phyloP scores from a whole-genome alignment of 2,329 filamentous ascomycete species.

The Chaetomium strumarium region DNA sequence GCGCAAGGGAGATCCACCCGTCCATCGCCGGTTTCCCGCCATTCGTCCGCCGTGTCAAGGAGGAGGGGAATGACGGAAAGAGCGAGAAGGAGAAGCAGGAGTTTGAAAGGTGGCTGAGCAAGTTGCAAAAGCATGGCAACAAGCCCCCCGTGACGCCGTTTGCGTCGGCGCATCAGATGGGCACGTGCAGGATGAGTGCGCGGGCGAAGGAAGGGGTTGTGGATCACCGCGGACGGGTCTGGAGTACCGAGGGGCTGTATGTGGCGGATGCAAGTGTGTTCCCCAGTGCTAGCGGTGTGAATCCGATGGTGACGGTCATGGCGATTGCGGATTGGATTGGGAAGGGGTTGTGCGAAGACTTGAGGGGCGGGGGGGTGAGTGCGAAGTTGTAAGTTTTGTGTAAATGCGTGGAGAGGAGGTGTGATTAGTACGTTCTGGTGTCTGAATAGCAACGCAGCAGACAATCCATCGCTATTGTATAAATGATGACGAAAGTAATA shows the following conservation, averaged over 20 bases:
- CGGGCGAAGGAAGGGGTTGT: slow-evolving; percentile 49
- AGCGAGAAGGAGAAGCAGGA: slow-evolving; percentile 21
- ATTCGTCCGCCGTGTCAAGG: slow-evolving; percentile 42
- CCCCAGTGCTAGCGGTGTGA: slow-evolving; percentile 70
- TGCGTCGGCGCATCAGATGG: slow-evolving; percentile 76
- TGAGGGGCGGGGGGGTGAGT: slow-evolving; percentile 27
- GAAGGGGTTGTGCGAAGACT: slow-evolving; percentile 46
- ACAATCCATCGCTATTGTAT: no score
- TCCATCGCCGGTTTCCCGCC: slow-evolving; percentile 55
- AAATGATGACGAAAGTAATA: no score
- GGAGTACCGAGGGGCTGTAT: slow-evolving; percentile 60
- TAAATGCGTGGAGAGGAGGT: background rate
- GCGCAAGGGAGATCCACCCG: slow-evolving; percentile 73
- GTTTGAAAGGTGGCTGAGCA: slow-evolving; percentile 57
- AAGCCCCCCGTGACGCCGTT: slow-evolving; percentile 49
- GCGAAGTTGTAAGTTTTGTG: slow-evolving; percentile 16
- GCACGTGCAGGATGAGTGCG: slow-evolving; percentile 65
- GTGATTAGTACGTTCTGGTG: background rate
- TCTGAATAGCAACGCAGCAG: no score
- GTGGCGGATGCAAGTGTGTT: slow-evolving; percentile 72
- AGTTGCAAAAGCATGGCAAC: slow-evolving; percentile 44
- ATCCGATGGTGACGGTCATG: slow-evolving; percentile 78
- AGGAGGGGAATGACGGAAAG: slow-evolving; percentile 10
- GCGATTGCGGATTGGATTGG: slow-evolving; percentile 62
- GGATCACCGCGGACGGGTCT: slow-evolving; percentile 53